Evolutionary conservation across 805 yeast species (phyloP), one percentile per base, ranked within the genome.

Genomic region (Sungouiella thailandica): DNA sequence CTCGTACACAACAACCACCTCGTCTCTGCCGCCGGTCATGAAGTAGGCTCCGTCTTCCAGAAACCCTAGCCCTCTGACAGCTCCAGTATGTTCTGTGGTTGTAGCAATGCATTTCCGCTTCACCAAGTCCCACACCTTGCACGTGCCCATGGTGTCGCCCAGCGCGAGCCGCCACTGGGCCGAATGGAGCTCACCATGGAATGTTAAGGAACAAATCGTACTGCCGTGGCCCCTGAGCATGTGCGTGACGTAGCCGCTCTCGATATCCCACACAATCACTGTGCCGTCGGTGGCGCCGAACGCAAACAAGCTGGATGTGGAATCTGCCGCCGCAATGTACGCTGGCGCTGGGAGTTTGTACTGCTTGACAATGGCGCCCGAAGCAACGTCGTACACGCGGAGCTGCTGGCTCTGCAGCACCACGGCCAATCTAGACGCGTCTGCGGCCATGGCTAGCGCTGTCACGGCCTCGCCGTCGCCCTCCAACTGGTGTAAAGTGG

Each of bases 281-380:
- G 79, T 74, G 30, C 98, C 97, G 58, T 93, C 98, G 1, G 97
- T 83, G 29, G 95, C 88, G 25, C 99, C 99, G 52, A 93, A 80
- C 13, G 96, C 95, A 50, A 89, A 76, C 23, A 93, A 65, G 3
- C 95, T 78, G 2, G 95, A 81, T 0, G 97, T 86, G 3, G 74
- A 55, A 57, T 93, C 98, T 15, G 75, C 76, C 8, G 82, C 68
- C 28, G 87, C 72, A 8, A 87, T 80, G 56, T 84, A 85, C 2
- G 85, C 83, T 1, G 97, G 96, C 1, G 96, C 81, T 2, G 86
- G 64, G 28, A 83, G 54, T 53, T 75, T 81, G 61, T 72, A 70
- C 11, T 68, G 62, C 50, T 76, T 78, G 37, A 65, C 53, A 35
- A 78, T 52, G 4, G 26, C 24, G 7, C 59, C 61, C 25, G 60